A percentile compares a stretch with the other conserved stretches of the same genome.
Evolutionary conservation across 1,284 basidiomycete species (phyloP).

Genomic region (Vanrija humicola): DNA sequence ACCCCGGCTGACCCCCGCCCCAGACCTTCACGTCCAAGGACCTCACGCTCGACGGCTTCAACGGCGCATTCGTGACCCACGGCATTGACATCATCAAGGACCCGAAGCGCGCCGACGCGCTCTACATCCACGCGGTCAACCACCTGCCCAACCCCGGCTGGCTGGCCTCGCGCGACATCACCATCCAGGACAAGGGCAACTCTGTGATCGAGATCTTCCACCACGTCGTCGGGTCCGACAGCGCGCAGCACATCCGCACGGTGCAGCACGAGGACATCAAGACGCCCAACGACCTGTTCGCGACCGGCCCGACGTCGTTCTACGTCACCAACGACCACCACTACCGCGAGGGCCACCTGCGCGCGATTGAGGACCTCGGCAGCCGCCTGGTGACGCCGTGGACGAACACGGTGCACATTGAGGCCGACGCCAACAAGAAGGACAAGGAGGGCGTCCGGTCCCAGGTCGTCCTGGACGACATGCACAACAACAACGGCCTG

Average conservation of each 20-base stretch:
- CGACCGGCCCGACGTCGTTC: conserved; percentile 20
- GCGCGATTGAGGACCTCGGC: conserved; percentile 26
- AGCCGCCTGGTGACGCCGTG: conserved; percentile 10
- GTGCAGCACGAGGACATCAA: conserved; percentile 22
- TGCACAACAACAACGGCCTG: conserved; percentile 39
- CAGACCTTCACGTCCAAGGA: conserved; percentile 22
- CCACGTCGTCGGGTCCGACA: conserved; percentile 14
- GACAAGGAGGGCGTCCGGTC: conserved; percentile 10
- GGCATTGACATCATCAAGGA: conserved; percentile 34
- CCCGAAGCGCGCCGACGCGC: conserved; percentile 7
- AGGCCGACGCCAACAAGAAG: conserved; percentile 3
- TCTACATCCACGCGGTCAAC: conserved; percentile 39
- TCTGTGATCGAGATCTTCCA: conserved; percentile 36
- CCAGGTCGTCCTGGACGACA: conserved; percentile 14
- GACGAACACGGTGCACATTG: conserved; percentile 19
- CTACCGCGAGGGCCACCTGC: conserved; percentile 22
- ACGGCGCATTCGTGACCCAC: conserved; percentile 27
- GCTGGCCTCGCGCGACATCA: background rate
- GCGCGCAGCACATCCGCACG: conserved; percentile 21
- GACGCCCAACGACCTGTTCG: conserved; percentile 34
- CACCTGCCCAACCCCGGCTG: conserved; percentile 15
- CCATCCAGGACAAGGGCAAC: conserved; percentile 7
- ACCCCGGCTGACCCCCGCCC: background rate
- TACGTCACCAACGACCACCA: conserved; percentile 38
- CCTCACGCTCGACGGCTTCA: conserved; percentile 19